phyloP scores from a whole-genome alignment of 352 stramenopile species.

The Globisporangium cystogenes region DNA sequence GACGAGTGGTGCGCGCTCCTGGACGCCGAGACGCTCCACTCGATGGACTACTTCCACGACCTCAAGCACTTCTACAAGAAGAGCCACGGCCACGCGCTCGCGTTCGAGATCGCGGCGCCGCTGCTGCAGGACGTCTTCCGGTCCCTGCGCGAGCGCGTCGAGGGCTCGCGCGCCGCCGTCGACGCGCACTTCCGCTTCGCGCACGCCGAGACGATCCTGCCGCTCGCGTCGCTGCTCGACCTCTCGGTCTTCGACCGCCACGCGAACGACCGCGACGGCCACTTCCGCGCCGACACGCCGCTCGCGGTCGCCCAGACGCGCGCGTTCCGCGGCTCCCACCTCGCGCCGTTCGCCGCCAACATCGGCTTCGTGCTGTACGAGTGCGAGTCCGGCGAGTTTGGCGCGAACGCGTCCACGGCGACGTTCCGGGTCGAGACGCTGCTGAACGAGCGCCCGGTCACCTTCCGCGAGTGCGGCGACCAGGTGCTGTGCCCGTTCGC shows the following conservation, averaged over 20 bases:
- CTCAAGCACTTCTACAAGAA: constrained; percentile 87
- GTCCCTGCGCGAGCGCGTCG: constrained; percentile 40
- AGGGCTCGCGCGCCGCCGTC: constrained; percentile 6
- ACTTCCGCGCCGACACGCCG: constrained; percentile 57
- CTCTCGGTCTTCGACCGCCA: constrained; percentile 65
- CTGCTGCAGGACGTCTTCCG: constrained; percentile 60
- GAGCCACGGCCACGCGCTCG: constrained; percentile 63
- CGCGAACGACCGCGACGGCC: constrained; percentile 41
- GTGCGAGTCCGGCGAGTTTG: constrained; percentile 17
- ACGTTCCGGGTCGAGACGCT: constrained; percentile 50
- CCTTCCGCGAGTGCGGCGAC: constrained; percentile 41
- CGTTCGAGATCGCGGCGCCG: constrained; percentile 68
- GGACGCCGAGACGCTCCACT: constrained; percentile 53
- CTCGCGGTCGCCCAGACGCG: constrained; percentile 37
- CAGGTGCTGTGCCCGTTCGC: constrained; percentile 45
- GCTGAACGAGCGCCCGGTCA: constrained; percentile 60
- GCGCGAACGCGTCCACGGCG: background rate
- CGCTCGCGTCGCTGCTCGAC: constrained; percentile 66
- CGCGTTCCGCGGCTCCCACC: constrained; percentile 46
- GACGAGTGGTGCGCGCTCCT: constrained; percentile 71
- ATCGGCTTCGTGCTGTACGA: constrained; percentile 82
- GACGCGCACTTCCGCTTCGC: constrained; percentile 80
- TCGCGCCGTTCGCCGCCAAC: constrained; percentile 75
- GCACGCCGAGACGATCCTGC: constrained; percentile 79
- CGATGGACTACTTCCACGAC: constrained; percentile 84